Percentiles rank a stretch among this genome's conserved stretches.
phyloP scores from a whole-genome alignment of 208 protist genomes.

The Wallacemonas sp. region DNA sequence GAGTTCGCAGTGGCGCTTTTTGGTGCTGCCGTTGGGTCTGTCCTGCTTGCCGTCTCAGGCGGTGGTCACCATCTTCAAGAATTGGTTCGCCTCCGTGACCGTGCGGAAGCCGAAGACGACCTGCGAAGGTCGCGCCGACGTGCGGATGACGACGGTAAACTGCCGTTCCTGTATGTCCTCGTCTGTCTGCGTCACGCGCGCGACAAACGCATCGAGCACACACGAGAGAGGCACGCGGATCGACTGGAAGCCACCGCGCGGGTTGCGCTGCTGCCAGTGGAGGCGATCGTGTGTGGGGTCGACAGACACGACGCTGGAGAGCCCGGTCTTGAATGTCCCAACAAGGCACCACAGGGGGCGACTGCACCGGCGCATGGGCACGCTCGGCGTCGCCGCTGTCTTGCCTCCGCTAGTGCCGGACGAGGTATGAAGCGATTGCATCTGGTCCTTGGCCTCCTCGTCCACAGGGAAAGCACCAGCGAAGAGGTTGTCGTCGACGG shows the following conservation, averaged over 20 bases:
- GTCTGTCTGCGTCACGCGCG: conserved; percentile 38
- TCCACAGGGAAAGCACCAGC: neutral
- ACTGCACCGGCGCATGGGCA: conserved; percentile 40
- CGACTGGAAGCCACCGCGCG: conserved; percentile 56
- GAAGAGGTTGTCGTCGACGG: conserved; percentile 54
- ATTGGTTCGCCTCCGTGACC: conserved; percentile 42
- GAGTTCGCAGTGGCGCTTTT: too few species aligned
- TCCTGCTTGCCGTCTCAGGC: too few species aligned
- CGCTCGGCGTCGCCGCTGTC: neutral
- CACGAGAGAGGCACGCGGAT: conserved; percentile 49
- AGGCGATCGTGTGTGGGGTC: conserved; percentile 54
- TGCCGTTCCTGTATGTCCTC: conserved; percentile 45
- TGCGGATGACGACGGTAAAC: conserved; percentile 59
- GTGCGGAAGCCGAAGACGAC: conserved; percentile 81
- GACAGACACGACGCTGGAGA: conserved; percentile 60
- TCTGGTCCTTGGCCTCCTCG: conserved; percentile 3
- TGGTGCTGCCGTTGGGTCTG: too few species aligned
- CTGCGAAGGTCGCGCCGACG: conserved; percentile 68
- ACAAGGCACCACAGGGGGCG: conserved; percentile 77
- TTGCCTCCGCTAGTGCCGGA: neutral
- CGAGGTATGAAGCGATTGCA: neutral
- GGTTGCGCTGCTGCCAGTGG: conserved; percentile 74
- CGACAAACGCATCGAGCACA: conserved; percentile 48
- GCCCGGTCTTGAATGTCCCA: conserved; percentile 75
- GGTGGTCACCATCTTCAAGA: conserved; percentile 31